Conservation (phyloP, 225 moss, liverwort and hornwort species). For the Physcomitrellopsis africana region DNA sequence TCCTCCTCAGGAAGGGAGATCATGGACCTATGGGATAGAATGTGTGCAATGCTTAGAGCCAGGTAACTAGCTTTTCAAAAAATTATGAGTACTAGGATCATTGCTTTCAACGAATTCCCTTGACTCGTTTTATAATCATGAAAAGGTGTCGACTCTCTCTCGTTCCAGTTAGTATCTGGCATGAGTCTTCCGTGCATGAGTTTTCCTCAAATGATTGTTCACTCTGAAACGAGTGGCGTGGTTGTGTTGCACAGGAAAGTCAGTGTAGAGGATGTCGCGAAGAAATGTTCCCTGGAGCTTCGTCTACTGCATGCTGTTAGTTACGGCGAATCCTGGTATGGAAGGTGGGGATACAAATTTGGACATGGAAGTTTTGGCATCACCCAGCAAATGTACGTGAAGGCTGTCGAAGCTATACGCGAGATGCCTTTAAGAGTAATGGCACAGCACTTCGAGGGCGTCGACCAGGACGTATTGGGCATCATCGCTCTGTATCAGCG, state of each 20-base stretch:
- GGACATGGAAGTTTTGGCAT: slow-evolving; percentile 99
- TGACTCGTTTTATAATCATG: too few relatives aligned
- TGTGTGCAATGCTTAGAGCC: slow-evolving; percentile 97
- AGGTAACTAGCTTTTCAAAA: slow-evolving; percentile 44
- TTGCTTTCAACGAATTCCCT: too few relatives aligned
- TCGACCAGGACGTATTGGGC: slow-evolving; percentile 92
- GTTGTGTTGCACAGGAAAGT: slow-evolving; percentile 71
- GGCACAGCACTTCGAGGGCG: slow-evolving; percentile 92
- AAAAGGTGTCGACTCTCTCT: too few relatives aligned
- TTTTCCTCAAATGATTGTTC: too few relatives aligned
- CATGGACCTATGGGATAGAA: slow-evolving; percentile 99
- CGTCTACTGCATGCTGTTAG: slow-evolving; percentile 91
- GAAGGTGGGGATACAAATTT: slow-evolving; percentile 96
- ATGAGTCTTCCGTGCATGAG: too few relatives aligned
- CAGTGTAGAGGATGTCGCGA: slow-evolving; percentile 97
- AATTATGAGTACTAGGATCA: too few relatives aligned
- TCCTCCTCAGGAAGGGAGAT: slow-evolving; percentile 94
- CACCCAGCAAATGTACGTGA: slow-evolving; percentile 95
- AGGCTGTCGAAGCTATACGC: slow-evolving; percentile 96
- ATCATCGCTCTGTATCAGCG: slow-evolving; percentile 90
- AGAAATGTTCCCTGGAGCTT: slow-evolving; percentile 89
- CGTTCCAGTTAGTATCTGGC: too few relatives aligned
- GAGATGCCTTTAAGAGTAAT: slow-evolving; percentile 95
- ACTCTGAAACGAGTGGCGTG: neutral
- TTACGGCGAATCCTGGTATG: slow-evolving; percentile 99